Base-by-base conservation (phyloP, 2,329 filamentous ascomycete genomes). In the Hansfordia pulvinata region DNA sequence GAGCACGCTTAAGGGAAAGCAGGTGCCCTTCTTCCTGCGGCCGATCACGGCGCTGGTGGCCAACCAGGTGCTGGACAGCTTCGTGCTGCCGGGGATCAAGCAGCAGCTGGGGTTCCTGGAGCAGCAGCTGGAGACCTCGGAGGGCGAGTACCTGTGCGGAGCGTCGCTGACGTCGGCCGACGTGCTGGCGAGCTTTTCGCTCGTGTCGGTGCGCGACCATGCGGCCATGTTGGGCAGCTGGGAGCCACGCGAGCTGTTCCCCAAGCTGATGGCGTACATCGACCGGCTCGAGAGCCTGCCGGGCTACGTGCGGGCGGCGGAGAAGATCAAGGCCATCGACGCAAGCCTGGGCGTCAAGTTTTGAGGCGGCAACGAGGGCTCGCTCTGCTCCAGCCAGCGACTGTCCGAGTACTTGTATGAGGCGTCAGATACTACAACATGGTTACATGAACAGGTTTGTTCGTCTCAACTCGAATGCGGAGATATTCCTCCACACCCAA, bases 21-120 rank as follows among this genome's bases (percentile, higher is more conserved):
- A 43, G 14, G 49, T 69, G 2, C 66, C 66, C 10, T 69, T 68
- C 46, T 53, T 65, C 38, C 47, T 69, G 35, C 60, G 65, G 2
- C 65, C 65, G 32, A 49, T 71, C 30, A 63, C 64, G 3, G 40
- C 48, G 11, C 36, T 55, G 29, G 53, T 68, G 8, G 61, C 58
- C 21, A 54, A 54, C 37, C 49, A 52, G 30, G 28, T 59, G 36
- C 53, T 61, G 26, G 38, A 43, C 26, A 41, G 42, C 27, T 54
- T 60, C 32, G 44, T 67, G 29, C 41, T 56, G 26, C 65, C 63
- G 35, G 69, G 66, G 39, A 37, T 58, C 27, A 55, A 55, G 38
- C 46, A 41, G 32, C 58, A 69, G 37, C 49, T 70, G 14, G 39
- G 33, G n/a, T 53, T 71, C 39, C 38, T 72, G 20, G 62, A 71